phyloP scores from a whole-genome alignment of 768 basidiomycete species.

The Rhodotorula toruloides region DNA sequence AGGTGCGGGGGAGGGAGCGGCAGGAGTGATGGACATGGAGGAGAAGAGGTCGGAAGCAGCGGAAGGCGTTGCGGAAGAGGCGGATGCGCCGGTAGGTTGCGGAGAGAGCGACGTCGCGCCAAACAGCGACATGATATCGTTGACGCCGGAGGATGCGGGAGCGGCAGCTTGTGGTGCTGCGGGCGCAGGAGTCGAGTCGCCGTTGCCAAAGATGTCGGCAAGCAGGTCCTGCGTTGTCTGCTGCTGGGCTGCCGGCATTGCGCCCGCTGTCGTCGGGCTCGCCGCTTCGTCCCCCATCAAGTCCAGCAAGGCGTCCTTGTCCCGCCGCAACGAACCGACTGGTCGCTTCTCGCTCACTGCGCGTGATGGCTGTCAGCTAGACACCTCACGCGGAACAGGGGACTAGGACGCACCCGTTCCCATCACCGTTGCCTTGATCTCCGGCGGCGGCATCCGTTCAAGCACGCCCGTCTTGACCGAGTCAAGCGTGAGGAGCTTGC shows the following conservation, averaged over 20 bases:
- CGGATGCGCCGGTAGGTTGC: constrained; percentile 22
- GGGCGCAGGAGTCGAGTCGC: constrained; percentile 45
- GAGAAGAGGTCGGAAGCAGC: constrained; percentile 37
- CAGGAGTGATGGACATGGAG: constrained; percentile 42
- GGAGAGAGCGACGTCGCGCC: constrained; percentile 50
- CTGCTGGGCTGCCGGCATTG: constrained; percentile 50
- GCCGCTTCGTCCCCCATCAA: constrained; percentile 73
- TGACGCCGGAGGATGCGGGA: constrained; percentile 58
- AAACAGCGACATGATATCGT: constrained; percentile 90
- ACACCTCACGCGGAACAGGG: constrained; percentile 39
- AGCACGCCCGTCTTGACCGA: constrained; percentile 76
- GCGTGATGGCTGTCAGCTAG: constrained; percentile 53
- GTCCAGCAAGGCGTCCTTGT: constrained; percentile 66
- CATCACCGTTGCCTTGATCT: constrained; percentile 93
- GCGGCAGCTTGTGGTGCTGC: constrained; percentile 46
- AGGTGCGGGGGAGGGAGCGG: constrained; percentile 38
- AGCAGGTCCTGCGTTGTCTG: constrained; percentile 79
- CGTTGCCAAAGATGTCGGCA: constrained; percentile 79
- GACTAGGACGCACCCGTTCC: constrained; percentile 62
- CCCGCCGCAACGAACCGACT: constrained; percentile 78
- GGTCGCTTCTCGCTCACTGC: constrained; percentile 78
- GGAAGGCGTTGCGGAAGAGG: constrained; percentile 1
- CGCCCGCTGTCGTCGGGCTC: constrained; percentile 46
- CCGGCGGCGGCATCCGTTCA: constrained; percentile 98
- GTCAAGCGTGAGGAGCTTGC: constrained; percentile 63